Base-by-base conservation (phyloP, 1,139 yeast species). In the Hansenula lynferdii region DNA sequence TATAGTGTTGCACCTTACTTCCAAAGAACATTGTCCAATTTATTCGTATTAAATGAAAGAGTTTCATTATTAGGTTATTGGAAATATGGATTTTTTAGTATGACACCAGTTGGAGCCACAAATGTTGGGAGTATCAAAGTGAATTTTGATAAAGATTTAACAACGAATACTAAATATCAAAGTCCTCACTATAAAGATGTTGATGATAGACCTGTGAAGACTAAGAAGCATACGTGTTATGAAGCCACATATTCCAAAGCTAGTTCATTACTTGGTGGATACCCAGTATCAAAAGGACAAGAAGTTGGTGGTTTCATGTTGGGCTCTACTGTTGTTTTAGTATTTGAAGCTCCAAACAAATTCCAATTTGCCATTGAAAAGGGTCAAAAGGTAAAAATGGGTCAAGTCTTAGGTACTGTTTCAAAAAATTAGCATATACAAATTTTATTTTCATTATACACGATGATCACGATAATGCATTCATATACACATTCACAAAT, bases 51-150 rank as follows among this genome's bases (percentile, higher is more conserved):
- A 51, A 94, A 94, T 60, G 99, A 94, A 64, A 75, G 99, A 53
- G 98, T 94, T 8, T 95, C 97, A 0, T 68, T 94, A 36, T 72
- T 94, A 44, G 99, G 99, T 3, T 81, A 86, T 54, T 94, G 98
- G 97, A 85, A 85, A 57, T 76, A 92, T 60, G 99, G 99, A 0
- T 94, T 94, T 58, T 92, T 92, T 66, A 84, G 95, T 46, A 94
- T 94, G 99, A 90, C 96, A 3, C 97, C 98, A 0, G 98, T 94
- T 10, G 99, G 99, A 20, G 99, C 99, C 22, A 94, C 98, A 7
- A 94, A 94, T 61, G 99, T 94, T 28, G 99, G 99, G 16, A 84
- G 95, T 53, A 92, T 94, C 49, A 80, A 85, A 42, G 76, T 94
- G 48, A 87, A 90, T 57, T 94, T 94, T 55, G 99, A 94, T 64